These are phyloP conservation scores for Paragyromitra xinjiangensis DNA, from an alignment of 495 filamentous ascomycete genomes.

Conservation along the genomic window DNA sequence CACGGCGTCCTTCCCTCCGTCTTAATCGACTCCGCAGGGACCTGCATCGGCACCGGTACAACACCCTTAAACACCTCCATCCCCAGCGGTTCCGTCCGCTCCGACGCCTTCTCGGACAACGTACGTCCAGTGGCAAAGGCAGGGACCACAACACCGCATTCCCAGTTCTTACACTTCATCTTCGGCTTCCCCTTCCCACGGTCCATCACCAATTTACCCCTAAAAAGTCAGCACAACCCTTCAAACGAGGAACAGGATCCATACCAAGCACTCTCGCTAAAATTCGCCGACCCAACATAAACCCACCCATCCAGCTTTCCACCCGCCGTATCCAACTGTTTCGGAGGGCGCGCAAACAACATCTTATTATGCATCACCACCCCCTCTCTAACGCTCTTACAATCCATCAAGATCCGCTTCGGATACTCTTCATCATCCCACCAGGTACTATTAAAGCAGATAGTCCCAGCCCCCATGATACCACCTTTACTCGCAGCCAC, in stretches of 20 bases:
- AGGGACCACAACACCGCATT: constrained; percentile 85
- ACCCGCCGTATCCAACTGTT: constrained; percentile 37
- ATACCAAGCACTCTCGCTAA: constrained; percentile 91
- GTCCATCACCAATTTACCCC: constrained; percentile 75
- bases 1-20: constrained; percentile 63
- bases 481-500: constrained; percentile 71
- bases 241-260: too few species aligned
- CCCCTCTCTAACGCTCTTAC: constrained; percentile 70
- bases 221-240: background rate
- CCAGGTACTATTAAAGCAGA: constrained; percentile 76
- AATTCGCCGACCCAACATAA: constrained; percentile 91
- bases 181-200: constrained; percentile 70
- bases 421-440: constrained; percentile 75
- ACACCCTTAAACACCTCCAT: constrained; percentile 66
- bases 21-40: constrained; percentile 66
- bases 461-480: constrained; percentile 73
- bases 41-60: constrained; percentile 77
- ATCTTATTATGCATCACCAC: constrained; percentile 92
- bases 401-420: constrained; percentile 74
- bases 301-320: constrained; percentile 67
- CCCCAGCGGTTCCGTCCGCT: constrained; percentile 28
- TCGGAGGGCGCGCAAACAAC: constrained; percentile 69
- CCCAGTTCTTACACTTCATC: constrained; percentile 91
- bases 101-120: constrained; percentile 7
- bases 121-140: constrained; percentile 45